Base-by-base conservation (phyloP, 1,284 basidiomycete genomes). In the Sanghuangporus baumii region DNA sequence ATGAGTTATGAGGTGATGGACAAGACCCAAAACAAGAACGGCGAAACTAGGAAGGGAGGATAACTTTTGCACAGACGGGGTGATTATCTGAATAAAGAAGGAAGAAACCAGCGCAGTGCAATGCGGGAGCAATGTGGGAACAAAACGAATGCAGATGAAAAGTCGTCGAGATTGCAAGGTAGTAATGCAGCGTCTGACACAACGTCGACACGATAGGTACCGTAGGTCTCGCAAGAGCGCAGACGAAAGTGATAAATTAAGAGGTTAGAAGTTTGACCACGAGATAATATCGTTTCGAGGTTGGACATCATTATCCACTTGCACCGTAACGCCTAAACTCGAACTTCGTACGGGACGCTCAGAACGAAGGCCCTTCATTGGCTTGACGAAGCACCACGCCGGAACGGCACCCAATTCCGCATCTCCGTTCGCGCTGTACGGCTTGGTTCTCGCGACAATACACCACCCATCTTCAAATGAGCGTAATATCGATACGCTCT, bases 401-500 rank as follows among this genome's bases (percentile, higher is more conserved):
- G 89, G 88, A 2, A 89, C 81, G 18, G 86, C 79, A 37, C 89
- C 88, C 37, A 88, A 73, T 69, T 86, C 84, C 55, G 85, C 73
- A 47, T 83, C 75, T 54, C 78, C 77, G 7, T 71, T 69, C 34
- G 55, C 18, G 66, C 55, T 67, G 64, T 52, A 61, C 50, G 48
- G 34, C 51, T 74, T 75, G 62, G 85, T 80, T 40, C 86, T 76
- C 16, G 81, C 83, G 57, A 88, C 86, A 62, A 89, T 77, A 70
- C 86, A 89, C 89, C 88, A 91, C 1, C 87, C 88, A 64, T 91
- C 88, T 63, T 89, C 86, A 68, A 85, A 87, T 2, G 78, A 80
- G 47, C 84, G 81, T 8, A 89, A 76, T 23, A 88, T 72, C 2
- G 79, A 81, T 50, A 91, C 72, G 43, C 75, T 75, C 71, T 91